Evolutionary conservation across 371 early-diverging fungal genomes (phyloP).

Genomic region (Mortierella polycephala): DNA sequence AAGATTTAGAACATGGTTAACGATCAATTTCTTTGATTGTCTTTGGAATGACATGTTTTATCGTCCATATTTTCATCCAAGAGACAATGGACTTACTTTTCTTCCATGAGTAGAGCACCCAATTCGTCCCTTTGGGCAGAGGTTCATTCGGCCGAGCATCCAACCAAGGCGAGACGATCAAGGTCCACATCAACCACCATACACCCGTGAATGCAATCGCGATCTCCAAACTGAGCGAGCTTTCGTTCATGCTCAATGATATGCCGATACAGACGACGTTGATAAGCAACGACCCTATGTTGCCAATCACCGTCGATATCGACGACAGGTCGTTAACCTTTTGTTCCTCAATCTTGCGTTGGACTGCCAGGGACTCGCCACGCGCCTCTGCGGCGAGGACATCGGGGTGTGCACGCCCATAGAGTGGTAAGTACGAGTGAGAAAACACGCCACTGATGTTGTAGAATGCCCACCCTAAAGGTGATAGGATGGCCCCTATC

Average conservation of each 20-base stretch:
- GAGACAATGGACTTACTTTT: slow-evolving; percentile 25
- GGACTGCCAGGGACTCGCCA: slow-evolving; percentile 13
- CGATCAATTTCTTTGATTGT: too few relatives aligned
- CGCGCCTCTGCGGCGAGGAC: slow-evolving; percentile 44
- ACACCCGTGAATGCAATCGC: slow-evolving; percentile 61
- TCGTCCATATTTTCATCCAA: too few relatives aligned
- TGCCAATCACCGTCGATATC: slow-evolving; percentile 54
- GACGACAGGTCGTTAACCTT: slow-evolving; percentile 60
- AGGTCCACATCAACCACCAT: slow-evolving; percentile 60
- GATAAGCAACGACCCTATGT: slow-evolving; percentile 54
- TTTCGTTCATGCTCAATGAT: slow-evolving; percentile 43
- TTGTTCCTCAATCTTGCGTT: slow-evolving; percentile 46
- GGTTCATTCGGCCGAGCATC: slow-evolving; percentile 67
- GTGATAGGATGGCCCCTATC: slow-evolving; percentile 34
- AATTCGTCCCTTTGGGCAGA: slow-evolving; percentile 62
- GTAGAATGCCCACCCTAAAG: slow-evolving; percentile 34
- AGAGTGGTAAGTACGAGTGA: slow-evolving; percentile 66
- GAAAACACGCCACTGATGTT: slow-evolving; percentile 60
- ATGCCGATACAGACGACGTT: slow-evolving; percentile 58
- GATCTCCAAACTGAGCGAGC: slow-evolving; percentile 42
- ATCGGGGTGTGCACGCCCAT: slow-evolving; percentile 61
- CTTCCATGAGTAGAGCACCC: slow-evolving; percentile 57
- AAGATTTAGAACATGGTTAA: too few relatives aligned
- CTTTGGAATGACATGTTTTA: too few relatives aligned
- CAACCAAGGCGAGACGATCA: slow-evolving; percentile 53